A percentile compares a stretch with the other conserved stretches of the same genome.
Evolutionary conservation across 179 eudicot species (phyloP).

Genomic region (Patellifolia procumbens): DNA sequence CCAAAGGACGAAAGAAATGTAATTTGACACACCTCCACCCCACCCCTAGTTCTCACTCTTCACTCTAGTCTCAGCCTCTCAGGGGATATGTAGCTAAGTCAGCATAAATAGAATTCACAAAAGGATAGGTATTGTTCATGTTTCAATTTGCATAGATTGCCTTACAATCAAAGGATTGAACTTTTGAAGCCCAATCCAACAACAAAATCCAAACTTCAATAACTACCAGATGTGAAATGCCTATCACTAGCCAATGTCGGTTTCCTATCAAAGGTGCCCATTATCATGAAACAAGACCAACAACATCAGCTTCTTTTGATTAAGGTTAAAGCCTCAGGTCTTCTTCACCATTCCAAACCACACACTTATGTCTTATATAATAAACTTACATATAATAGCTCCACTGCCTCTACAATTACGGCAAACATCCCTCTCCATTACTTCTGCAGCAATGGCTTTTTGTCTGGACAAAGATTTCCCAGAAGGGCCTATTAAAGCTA

Average conservation of each 20-base stretch:
- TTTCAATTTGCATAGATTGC: not conserved
- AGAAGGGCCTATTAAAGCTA: slow-evolving; percentile 46
- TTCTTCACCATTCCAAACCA: not conserved
- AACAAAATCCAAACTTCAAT: not conserved
- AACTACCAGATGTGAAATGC: not conserved
- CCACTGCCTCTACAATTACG: slow-evolving; percentile 93
- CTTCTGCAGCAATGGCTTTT: slow-evolving; percentile 59
- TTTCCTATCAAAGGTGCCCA: not conserved
- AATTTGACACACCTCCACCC: not conserved
- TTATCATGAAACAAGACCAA: not conserved
- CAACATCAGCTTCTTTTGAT: not conserved
- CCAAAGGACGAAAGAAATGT: too few relatives aligned
- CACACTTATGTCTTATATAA: not conserved
- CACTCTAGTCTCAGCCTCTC: too few relatives aligned
- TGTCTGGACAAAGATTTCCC: slow-evolving; percentile 37
- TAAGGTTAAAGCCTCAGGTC: not conserved
- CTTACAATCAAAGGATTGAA: not conserved
- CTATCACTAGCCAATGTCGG: not conserved
- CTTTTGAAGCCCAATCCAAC: not conserved
- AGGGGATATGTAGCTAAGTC: not conserved
- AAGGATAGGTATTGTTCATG: not conserved
- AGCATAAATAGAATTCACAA: not conserved
- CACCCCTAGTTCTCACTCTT: not conserved
- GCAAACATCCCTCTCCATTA: slow-evolving; percentile 60
- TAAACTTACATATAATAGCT: slow-evolving; percentile 79